These are phyloP conservation scores for Colletotrichum sp. DNA, from an alignment of 2,329 filamentous ascomycete species.

Conservation along the genomic window DNA sequence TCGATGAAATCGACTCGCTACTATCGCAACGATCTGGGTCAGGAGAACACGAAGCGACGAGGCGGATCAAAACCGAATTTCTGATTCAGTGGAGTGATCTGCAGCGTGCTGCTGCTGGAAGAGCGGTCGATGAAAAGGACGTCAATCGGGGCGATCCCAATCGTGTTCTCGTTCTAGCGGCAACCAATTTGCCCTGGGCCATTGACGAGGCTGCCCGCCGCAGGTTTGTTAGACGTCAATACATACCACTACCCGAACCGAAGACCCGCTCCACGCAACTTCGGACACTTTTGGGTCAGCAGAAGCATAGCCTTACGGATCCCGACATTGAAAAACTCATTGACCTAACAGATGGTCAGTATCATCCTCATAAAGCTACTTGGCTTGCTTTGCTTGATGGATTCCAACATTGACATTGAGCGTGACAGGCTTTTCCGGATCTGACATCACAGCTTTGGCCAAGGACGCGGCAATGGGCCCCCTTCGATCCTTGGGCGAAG, in stretches of 20 bases:
- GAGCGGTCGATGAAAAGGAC: conserved; percentile 70
- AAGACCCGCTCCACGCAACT: conserved; percentile 82
- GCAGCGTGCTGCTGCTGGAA: conserved; percentile 87
- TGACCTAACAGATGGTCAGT: conserved; percentile 80
- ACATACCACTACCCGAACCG: conserved; percentile 90
- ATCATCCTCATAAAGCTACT: neutral
- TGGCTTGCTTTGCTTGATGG: neutral
- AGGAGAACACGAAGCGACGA: conserved; percentile 89
- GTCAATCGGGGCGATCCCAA: conserved; percentile 81
- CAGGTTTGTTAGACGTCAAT: conserved; percentile 90
- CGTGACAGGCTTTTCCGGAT: conserved; percentile 86
- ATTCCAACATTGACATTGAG: neutral
- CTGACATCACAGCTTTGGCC: conserved; percentile 93
- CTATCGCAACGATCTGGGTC: conserved; percentile 83
- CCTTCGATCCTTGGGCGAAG: conserved; percentile 86
- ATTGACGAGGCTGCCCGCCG: conserved; percentile 95
- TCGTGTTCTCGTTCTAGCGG: conserved; percentile 89
- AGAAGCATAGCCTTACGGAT: conserved; percentile 80
- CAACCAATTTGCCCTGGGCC: conserved; percentile 96
- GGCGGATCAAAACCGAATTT: conserved; percentile 97
- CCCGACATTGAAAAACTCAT: conserved; percentile 77
- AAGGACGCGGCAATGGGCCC: conserved; percentile 99
- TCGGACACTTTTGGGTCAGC: conserved; percentile 79
- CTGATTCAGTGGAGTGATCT: conserved; percentile 97
- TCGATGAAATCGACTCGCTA: conserved; percentile 96